These are phyloP conservation scores for Plasmodium cynomolgi DNA, from an alignment of 169 alveolate species.

Conservation along the genomic window DNA sequence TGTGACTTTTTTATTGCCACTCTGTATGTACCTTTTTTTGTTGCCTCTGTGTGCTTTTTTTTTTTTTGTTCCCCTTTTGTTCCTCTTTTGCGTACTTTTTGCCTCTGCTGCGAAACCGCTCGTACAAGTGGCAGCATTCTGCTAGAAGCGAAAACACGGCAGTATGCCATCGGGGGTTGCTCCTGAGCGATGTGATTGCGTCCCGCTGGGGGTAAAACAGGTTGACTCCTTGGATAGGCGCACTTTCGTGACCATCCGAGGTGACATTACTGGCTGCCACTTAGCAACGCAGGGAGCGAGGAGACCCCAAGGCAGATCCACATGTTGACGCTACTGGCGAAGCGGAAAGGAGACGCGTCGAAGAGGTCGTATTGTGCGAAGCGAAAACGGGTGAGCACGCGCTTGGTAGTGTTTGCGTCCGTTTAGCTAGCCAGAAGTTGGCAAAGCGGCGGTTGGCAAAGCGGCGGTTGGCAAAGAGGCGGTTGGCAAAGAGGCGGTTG, in stretches of 20 bases:
- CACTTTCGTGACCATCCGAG: neutral
- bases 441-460: neutral
- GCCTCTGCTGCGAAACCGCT: neutral
- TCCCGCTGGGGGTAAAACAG: neutral
- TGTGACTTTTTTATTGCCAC: neutral
- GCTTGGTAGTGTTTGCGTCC: neutral
- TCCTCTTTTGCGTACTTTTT: neutral
- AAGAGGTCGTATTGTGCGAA: neutral
- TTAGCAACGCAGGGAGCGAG: neutral
- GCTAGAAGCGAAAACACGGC: neutral
- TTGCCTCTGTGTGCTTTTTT: too few species aligned
- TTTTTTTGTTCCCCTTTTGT: neutral
- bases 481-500: too few species aligned
- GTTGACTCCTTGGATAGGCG: neutral
- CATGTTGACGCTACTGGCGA: neutral
- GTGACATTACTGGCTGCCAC: neutral
- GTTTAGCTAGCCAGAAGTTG: neutral
- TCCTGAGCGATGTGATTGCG: neutral
- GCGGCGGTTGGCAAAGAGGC: too few species aligned
- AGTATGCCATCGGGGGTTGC: neutral
- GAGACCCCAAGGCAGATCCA: neutral
- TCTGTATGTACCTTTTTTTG: neutral
- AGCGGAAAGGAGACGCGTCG: neutral
- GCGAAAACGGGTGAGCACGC: neutral
- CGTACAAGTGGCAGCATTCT: neutral